These are phyloP conservation scores for Fusarium sambucinum DNA, from an alignment of 2,329 filamentous ascomycete genomes.

Conservation along the genomic window DNA sequence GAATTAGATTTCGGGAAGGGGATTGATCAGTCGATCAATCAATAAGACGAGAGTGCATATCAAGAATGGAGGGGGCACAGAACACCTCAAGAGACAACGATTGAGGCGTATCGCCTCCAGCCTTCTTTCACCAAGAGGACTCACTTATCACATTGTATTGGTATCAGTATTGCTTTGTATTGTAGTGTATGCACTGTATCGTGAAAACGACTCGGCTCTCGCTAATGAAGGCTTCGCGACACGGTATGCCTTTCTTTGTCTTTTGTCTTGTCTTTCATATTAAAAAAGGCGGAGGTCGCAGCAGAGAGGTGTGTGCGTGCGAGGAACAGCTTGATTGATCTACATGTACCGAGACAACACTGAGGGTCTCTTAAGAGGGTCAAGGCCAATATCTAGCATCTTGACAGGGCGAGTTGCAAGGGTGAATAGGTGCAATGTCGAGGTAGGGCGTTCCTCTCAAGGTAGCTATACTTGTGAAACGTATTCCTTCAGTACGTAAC, in stretches of 20 bases:
- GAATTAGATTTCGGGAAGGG: constrained; percentile 28
- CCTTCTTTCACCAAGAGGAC: neutral
- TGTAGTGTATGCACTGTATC: neutral
- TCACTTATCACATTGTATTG: constrained; percentile 4
- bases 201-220: neutral
- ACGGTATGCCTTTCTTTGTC: constrained; percentile 5
- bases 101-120: constrained; percentile 38
- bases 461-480: constrained; percentile 14
- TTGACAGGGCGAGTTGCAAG: constrained; percentile 9
- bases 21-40: constrained; percentile 16
- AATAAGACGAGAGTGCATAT: neutral
- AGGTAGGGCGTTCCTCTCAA: constrained; percentile 7
- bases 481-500: constrained; percentile 13
- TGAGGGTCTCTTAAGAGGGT: constrained; percentile 10
- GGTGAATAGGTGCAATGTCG: constrained; percentile 1
- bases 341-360: constrained; percentile 19
- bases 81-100: constrained; percentile 28
- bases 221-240: constrained; percentile 3
- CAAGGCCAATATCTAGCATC: constrained; percentile 7
- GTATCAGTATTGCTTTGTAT: neutral
- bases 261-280: constrained; percentile 14
- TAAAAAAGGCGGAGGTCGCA: constrained; percentile 36
- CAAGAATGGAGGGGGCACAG: constrained; percentile 22
- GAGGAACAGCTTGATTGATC: constrained; percentile 31
- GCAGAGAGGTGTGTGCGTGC: constrained; percentile 24